Conservation (phyloP, 2,329 filamentous ascomycete genomes). For the Elsinoe arachidis region DNA sequence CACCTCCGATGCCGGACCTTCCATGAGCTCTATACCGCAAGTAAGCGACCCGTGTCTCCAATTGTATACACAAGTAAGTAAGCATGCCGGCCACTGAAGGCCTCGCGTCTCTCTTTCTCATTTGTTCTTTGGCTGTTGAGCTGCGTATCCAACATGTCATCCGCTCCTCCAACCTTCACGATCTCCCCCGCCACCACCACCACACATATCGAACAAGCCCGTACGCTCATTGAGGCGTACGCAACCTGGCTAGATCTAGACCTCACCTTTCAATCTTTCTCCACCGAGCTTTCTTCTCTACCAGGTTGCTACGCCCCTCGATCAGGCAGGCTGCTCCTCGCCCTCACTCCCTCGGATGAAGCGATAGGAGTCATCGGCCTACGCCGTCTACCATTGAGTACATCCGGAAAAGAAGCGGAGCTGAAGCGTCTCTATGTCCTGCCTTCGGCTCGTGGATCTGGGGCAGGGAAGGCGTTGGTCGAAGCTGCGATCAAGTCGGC, state of each 20-base stretch:
- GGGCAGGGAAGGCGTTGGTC: slow-evolving; percentile 42
- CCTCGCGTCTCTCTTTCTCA: neutral
- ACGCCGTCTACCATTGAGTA: slow-evolving; percentile 28
- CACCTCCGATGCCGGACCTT: too few relatives aligned
- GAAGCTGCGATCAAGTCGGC: slow-evolving; percentile 38
- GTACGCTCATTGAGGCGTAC: slow-evolving; percentile 32
- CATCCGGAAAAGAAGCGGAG: slow-evolving; percentile 29
- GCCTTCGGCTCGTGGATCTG: slow-evolving; percentile 40
- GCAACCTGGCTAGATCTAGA: slow-evolving; percentile 42
- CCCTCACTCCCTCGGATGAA: slow-evolving; percentile 24
- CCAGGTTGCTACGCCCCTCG: slow-evolving; percentile 46
- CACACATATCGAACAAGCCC: slow-evolving; percentile 32
- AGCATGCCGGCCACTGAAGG: neutral
- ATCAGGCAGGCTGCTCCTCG: slow-evolving; percentile 43
- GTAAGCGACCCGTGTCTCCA: too few relatives aligned
- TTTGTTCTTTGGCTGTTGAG: too few relatives aligned
- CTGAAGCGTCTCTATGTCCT: slow-evolving; percentile 51
- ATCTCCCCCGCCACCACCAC: slow-evolving; percentile 34
- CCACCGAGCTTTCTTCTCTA: slow-evolving; percentile 42
- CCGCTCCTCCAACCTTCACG: slow-evolving; percentile 15
- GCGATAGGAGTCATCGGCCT: slow-evolving; percentile 45
- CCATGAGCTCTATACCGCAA: too few relatives aligned
- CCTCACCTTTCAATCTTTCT: slow-evolving; percentile 50
- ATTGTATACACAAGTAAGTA: too few relatives aligned
- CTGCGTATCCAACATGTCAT: neutral